phyloP scores from a whole-genome alignment of 768 basidiomycete species.

The Neoboletus subvelutipes region DNA sequence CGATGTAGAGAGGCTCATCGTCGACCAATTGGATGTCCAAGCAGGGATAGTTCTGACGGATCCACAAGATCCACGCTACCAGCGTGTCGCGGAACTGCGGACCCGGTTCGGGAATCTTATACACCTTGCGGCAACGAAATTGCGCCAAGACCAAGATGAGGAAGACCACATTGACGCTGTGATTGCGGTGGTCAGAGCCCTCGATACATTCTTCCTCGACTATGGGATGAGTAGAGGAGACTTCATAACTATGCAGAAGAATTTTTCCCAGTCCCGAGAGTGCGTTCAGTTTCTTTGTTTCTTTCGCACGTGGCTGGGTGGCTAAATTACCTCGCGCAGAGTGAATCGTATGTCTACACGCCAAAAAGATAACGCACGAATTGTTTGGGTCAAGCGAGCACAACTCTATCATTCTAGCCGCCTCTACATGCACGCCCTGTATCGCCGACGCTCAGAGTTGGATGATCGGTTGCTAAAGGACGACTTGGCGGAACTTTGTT shows the following conservation, averaged over 20 bases:
- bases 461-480: conserved; percentile 63
- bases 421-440: conserved; percentile 73
- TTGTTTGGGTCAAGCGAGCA: conserved; percentile 74
- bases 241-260: conserved; percentile 61
- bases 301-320: background rate
- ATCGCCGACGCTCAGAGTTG: conserved; percentile 69
- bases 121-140: conserved; percentile 61
- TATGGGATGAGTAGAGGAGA: conserved; percentile 62
- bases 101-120: conserved; percentile 65
- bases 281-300: conserved; percentile 4
- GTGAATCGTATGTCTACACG: conserved; percentile 64
- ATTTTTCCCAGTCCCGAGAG: conserved; percentile 33
- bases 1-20: conserved; percentile 71
- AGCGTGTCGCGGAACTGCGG: conserved; percentile 56
- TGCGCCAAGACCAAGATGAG: conserved; percentile 59
- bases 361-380: conserved; percentile 74
- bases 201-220: conserved; percentile 72
- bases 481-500: conserved; percentile 70
- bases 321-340: conserved; percentile 33
- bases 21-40: conserved; percentile 61
- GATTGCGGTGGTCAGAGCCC: conserved; percentile 64
- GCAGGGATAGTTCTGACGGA: conserved; percentile 77
- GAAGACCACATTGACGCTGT: conserved; percentile 90
- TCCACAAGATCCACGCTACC: conserved; percentile 71
- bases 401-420: conserved; percentile 76